Conservation (phyloP, 345 rosid genomes). For the Eucalyptus globulus region DNA sequence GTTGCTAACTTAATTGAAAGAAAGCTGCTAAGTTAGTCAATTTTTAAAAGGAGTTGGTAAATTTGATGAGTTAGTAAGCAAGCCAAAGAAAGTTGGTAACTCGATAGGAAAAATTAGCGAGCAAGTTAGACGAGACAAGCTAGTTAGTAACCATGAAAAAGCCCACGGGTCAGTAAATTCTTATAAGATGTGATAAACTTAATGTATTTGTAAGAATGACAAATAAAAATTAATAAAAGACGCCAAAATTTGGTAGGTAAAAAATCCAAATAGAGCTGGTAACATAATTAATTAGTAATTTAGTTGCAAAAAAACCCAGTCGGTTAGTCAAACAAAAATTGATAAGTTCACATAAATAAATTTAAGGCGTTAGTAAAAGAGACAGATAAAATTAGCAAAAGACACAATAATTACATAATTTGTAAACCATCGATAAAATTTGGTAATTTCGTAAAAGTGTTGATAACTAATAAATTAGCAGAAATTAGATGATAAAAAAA, state of each 20-base stretch:
- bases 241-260: neutral
- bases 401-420: neutral
- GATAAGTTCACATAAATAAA: neutral
- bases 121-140: neutral
- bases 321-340: neutral
- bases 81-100: neutral
- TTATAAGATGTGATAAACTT: neutral
- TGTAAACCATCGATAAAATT: too few relatives aligned
- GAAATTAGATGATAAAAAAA: neutral
- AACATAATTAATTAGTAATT: neutral
- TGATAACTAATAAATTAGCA: neutral
- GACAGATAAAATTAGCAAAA: too few relatives aligned
- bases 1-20: neutral
- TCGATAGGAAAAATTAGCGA: neutral
- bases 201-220: neutral
- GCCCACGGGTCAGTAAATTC: neutral
- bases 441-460: neutral
- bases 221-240: neutral
- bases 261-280: neutral
- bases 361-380: neutral
- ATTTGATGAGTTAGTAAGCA: neutral
- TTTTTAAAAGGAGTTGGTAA: neutral
- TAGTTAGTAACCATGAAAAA: neutral
- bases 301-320: neutral
- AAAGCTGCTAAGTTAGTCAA: neutral